Base-by-base conservation (phyloP, 1,284 basidiomycete genomes). In the Papiliotrema laurentii region DNA sequence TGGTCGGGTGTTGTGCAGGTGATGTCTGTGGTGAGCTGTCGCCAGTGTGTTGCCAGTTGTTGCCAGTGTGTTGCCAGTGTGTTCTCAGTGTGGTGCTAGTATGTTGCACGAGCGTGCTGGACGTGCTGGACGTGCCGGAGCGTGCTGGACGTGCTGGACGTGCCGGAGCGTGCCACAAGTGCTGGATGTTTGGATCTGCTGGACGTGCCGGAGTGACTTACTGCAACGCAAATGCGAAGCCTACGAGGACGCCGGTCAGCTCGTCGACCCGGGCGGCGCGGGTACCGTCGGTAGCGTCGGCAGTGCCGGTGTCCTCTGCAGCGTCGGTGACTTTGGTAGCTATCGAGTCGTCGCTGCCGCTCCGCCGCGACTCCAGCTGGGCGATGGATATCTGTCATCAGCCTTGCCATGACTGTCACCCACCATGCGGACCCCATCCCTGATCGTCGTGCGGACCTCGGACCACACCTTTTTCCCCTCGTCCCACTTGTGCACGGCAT, bases 181-280 rank as follows among this genome's bases (percentile, higher is more conserved):
- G n/a, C n/a, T n/a, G n/a, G n/a, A n/a, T n/a, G n/a, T 14, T 25
- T 7, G 24, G 4, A 35, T 28, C 21, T 19, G 43, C 27, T 22
- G 28, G 41, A 19, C 9, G 6, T 26, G 22, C 19, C 4, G 21
- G 18, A 25, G 5, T 13, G 19, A 61, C 64, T 37, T 40, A 69
- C 63, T 73, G 71, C 27, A 74, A 47, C 2, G 72, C 69, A 30
- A 73, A 68, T 1, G 67, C 66, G 44, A 72, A 74, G 13, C 65
- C 68, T 0, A 69, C 64, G 2, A 73, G 36, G 10, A 73, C 45
- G 2, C 66, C 66, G 9, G 65, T 51, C 2, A 74, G 55, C 51
- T 74, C 72, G 27, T 72, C 66, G 4, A 61, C 53, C 19, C 59
- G 36, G 14, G 59, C 46, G n/a, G n/a, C n/a, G n/a, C n/a, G n/a